Evolutionary conservation across 2,329 filamentous ascomycete genomes (phyloP), one percentile per base, ranked within the genome.

Genomic region (Aspergillaceae sp.): DNA sequence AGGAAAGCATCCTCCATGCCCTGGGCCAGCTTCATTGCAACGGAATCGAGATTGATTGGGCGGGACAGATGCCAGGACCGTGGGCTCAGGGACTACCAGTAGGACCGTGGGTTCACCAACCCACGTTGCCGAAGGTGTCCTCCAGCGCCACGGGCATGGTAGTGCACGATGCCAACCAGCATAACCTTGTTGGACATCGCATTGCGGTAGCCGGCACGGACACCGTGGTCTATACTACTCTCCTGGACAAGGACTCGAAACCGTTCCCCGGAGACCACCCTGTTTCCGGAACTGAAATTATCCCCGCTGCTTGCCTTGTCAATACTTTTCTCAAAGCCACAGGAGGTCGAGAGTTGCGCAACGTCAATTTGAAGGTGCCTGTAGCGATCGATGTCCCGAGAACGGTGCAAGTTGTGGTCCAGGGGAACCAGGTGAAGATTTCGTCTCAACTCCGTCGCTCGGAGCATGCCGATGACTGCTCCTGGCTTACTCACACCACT

Each of bases 251-350:
- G 4, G 57, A 60, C 9, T 62, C 50, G 0, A 71, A 69, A 45
- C 70, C 70, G 0, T 72, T 71, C 52, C 69, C 70, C 3, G 57
- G 66, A 2, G 61, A 46, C 11, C 69, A 73, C 51, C 67, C 63
- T 5, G 54, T 73, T 1, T 59, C 66, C 38, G 69, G 66, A 4
- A 67, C 67, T 1, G 68, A 73, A 48, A 72, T 73, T 34, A 58
- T 72, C 4, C 70, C 70, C 2, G 70, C 68, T 2, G 70, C 67
- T 2, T 63, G 64, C 2, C 57, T 69, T 27, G 54, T 71, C 40
- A 72, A 72, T 49, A 72, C 66, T 1, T 69, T 71, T 43, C 44
- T 62, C 9, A 52, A 63, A 26, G 68, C 63, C 1, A 66, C 64
- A 2, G 51, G 58, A 4, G 59, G 51, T 5, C 48, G 48, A 1